Evolutionary conservation across 2,329 filamentous ascomycete species (phyloP).

Genomic region (Berkeleyomyces rouxiae): DNA sequence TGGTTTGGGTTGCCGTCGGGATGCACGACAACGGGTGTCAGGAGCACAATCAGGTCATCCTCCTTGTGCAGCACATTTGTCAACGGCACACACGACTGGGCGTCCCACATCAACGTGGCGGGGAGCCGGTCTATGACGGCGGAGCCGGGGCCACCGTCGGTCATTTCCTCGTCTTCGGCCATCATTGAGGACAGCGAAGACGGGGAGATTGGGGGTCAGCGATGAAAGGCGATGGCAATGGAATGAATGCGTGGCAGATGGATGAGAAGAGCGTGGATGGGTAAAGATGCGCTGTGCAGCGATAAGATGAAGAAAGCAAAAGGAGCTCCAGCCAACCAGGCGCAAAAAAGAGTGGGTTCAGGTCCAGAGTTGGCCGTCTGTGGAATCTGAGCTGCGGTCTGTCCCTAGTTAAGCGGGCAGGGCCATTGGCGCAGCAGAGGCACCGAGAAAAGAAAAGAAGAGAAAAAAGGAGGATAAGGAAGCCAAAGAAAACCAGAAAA

Average conservation of each 20-base stretch:
- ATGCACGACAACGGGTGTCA: slow-evolving; percentile 40
- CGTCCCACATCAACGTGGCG: slow-evolving; percentile 25
- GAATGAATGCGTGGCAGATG: not conserved
- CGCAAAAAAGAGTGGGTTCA: slow-evolving; percentile 6
- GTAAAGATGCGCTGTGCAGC: slow-evolving; percentile 3
- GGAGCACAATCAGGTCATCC: slow-evolving; percentile 40
- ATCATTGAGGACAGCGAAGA: slow-evolving; percentile 1
- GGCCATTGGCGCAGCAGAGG: not conserved
- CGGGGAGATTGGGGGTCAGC: not conserved
- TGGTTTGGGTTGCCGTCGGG: slow-evolving; percentile 25
- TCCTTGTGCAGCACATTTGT: slow-evolving; percentile 26
- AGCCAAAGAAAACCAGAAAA: not conserved
- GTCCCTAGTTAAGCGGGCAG: not conserved
- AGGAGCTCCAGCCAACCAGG: slow-evolving; percentile 4
- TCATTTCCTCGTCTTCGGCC: slow-evolving; percentile 12
- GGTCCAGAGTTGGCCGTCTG: not conserved
- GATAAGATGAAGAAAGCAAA: slow-evolving; percentile 10
- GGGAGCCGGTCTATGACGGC: slow-evolving; percentile 10
- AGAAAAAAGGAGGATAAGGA: not conserved
- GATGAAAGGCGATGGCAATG: not conserved
- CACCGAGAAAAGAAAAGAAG: not conserved
- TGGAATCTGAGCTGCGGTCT: not conserved
- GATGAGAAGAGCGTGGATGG: slow-evolving; percentile 3
- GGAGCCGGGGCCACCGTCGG: slow-evolving; percentile 9
- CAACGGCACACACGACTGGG: slow-evolving; percentile 31